These are phyloP conservation scores for Lecanoromycetidae sp. DNA, from an alignment of 2,329 filamentous ascomycete species.

Conservation along the genomic window DNA sequence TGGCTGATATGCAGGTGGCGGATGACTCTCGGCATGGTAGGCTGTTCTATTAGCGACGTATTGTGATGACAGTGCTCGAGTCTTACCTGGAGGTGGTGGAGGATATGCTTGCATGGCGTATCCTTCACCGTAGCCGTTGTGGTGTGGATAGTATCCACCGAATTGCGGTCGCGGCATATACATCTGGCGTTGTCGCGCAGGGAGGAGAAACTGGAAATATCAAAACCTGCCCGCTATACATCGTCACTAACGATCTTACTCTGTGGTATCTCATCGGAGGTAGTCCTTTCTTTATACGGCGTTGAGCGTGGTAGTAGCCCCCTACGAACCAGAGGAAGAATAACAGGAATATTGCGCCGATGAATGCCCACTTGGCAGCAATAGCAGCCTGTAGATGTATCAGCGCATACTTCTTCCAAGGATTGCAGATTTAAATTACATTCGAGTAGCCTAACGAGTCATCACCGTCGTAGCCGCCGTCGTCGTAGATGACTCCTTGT, in stretches of 20 bases:
- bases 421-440: constrained; percentile 9
- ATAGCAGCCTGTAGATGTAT: constrained; percentile 41
- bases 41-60: constrained; percentile 2
- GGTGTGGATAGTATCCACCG: constrained; percentile 28
- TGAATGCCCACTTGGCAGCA: constrained; percentile 60
- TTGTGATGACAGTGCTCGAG: neutral
- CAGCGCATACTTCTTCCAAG: neutral
- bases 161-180: constrained; percentile 27
- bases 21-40: constrained; percentile 8
- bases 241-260: constrained; percentile 40
- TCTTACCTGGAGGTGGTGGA: constrained; percentile 17
- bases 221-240: too few relatives aligned
- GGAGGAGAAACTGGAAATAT: constrained; percentile 37
- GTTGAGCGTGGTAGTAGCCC: constrained; percentile 59
- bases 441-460: constrained; percentile 18
- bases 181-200: constrained; percentile 26
- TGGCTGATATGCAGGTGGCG: constrained; percentile 17
- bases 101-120: constrained; percentile 21
- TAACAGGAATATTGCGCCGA: constrained; percentile 48
- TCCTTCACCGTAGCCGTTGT: constrained; percentile 18
- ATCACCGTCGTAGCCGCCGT: constrained; percentile 12
- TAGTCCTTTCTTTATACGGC: constrained; percentile 52
- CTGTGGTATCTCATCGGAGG: constrained; percentile 58
- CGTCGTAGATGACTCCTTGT: neutral
- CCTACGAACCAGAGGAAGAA: constrained; percentile 52